A percentile compares a stretch with the other conserved stretches of the same genome.
Evolutionary conservation across 1,139 yeast genomes (phyloP).

Genomic region (Saccharomyces hybrid): DNA sequence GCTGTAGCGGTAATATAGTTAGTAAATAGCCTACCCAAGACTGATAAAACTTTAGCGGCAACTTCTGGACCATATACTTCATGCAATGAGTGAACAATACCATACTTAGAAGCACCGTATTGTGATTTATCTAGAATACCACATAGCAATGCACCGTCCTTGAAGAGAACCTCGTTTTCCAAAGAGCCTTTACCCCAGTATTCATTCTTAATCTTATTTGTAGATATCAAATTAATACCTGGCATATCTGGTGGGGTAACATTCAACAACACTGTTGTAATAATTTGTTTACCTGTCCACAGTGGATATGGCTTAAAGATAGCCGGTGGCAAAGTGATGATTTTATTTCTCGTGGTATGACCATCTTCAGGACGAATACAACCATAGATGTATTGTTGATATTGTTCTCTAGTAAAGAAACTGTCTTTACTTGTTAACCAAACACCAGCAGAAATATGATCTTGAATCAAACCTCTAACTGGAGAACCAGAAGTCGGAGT

Average conservation of each 20-base stretch:
- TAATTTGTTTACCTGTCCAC: constrained; percentile 99
- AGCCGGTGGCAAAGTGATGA: constrained; percentile 88
- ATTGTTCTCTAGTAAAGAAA: constrained; percentile 82
- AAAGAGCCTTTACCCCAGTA: constrained; percentile 84
- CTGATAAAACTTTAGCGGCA: constrained; percentile 86
- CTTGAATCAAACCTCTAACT: constrained; percentile 97
- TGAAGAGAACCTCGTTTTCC: constrained; percentile 82
- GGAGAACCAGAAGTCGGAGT: constrained; percentile 99
- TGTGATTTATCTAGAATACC: constrained; percentile 97
- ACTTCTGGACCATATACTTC: constrained; percentile 89
- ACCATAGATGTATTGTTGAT: constrained; percentile 90
- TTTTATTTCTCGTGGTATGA: constrained; percentile 65
- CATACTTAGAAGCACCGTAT: constrained; percentile 96
- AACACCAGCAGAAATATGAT: constrained; percentile 97
- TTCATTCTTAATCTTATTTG: constrained; percentile 85
- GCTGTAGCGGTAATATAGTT: constrained; percentile 89
- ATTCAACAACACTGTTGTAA: constrained; percentile 79
- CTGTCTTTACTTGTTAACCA: constrained; percentile 93
- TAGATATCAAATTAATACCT: constrained; percentile 76
- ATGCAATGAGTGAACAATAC: constrained; percentile 92
- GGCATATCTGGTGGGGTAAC: constrained; percentile 83
- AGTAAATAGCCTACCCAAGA: constrained; percentile 89
- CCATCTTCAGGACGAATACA: constrained; percentile 97
- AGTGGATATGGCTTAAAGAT: constrained; percentile 75
- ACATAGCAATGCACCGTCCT: constrained; percentile 76